Evolutionary conservation across 495 filamentous ascomycete species (phyloP).

Genomic region (Corynascus novoguineensis): DNA sequence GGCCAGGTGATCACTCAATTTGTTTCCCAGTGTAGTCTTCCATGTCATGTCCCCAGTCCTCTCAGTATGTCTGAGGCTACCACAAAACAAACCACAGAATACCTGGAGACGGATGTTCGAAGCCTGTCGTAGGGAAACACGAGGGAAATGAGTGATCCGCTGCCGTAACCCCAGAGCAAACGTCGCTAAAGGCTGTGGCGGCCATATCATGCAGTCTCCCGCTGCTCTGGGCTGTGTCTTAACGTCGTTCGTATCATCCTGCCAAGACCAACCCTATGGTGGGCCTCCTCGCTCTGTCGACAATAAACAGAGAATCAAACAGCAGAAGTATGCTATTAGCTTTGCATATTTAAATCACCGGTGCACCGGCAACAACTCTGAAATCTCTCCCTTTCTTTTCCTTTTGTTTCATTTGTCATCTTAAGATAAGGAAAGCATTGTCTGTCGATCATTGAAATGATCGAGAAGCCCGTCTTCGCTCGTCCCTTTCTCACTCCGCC

Average conservation of each 20-base stretch:
- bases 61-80: neutral
- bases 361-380: too few relatives aligned
- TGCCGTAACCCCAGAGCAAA: constrained; percentile 13
- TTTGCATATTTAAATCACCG: too few relatives aligned
- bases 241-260: neutral
- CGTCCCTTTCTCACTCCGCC: too few relatives aligned
- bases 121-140: constrained; percentile 4
- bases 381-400: too few relatives aligned
- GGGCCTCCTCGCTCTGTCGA: neutral
- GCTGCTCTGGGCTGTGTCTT: neutral
- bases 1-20: constrained; percentile 3
- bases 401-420: too few relatives aligned
- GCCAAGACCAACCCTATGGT: neutral
- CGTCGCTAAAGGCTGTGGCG: constrained; percentile 1
- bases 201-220: constrained; percentile 15
- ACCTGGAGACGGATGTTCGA: neutral
- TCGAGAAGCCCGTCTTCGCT: too few relatives aligned
- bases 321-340: too few relatives aligned
- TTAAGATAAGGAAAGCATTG: too few relatives aligned
- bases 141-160: constrained; percentile 17
- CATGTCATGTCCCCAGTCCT: constrained; percentile 1
- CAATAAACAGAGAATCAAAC: neutral
- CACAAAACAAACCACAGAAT: neutral
- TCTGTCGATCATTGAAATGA: too few relatives aligned
- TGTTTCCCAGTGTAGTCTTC: neutral